A percentile compares a stretch with the other conserved stretches of the same genome.
phyloP scores from a whole-genome alignment of 208 protist genomes.

The Willaertia magna region DNA sequence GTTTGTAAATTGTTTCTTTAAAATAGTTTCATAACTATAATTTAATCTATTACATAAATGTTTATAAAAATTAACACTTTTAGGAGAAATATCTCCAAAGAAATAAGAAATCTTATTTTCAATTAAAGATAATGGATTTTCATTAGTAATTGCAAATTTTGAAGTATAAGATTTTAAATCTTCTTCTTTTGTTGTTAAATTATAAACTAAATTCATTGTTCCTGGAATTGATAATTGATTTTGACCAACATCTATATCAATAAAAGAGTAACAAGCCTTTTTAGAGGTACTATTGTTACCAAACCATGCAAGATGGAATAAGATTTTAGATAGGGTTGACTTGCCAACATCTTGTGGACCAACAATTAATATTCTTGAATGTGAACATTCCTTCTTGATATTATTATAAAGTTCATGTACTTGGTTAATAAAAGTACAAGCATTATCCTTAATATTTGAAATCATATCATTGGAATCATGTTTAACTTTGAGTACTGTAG shows the following conservation, averaged over 20 bases:
- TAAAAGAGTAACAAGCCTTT: background rate
- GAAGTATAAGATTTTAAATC: background rate
- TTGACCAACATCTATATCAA: constrained; percentile 3
- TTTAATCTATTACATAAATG: background rate
- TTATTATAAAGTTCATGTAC: background rate
- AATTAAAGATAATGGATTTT: background rate
- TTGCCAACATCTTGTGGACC: background rate
- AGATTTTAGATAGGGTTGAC: background rate
- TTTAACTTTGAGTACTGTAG: no score
- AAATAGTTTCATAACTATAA: background rate
- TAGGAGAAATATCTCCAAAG: background rate
- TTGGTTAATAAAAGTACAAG: no score
- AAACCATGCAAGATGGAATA: background rate
- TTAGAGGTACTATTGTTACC: background rate
- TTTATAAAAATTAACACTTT: background rate
- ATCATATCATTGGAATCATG: no score
- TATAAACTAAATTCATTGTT: background rate
- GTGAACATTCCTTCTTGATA: background rate
- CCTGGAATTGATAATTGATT: background rate
- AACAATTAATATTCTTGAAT: background rate
- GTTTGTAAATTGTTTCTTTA: background rate
- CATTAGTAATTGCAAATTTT: background rate
- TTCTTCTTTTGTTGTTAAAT: background rate
- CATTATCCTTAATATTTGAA: no score
- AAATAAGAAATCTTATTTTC: background rate